A percentile compares a stretch with the other conserved stretches of the same genome.
Conservation (phyloP, 2,329 filamentous ascomycete species). For the Calonectria naviculata region DNA sequence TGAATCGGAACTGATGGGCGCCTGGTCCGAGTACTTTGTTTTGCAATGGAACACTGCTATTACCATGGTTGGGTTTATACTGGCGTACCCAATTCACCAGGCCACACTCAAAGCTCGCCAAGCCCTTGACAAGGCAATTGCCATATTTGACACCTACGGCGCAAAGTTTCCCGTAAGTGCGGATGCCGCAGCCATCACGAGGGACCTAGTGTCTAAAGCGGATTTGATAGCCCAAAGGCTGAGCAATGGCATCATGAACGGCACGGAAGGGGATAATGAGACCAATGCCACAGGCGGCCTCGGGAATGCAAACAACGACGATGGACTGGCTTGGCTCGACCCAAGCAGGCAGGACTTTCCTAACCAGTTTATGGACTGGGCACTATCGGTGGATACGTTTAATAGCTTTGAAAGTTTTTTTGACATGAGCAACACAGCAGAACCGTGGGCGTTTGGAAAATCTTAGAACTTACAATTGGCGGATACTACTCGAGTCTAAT, state of each 20-base stretch:
- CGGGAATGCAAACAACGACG: neutral
- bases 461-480: constrained; percentile 26
- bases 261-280: neutral
- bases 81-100: constrained; percentile 42
- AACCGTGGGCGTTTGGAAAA: neutral
- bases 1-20: constrained; percentile 36
- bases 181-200: constrained; percentile 50
- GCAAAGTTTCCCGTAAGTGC: constrained; percentile 54
- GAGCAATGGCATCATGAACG: constrained; percentile 1
- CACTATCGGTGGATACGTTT: constrained; percentile 40
- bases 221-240: constrained; percentile 26
- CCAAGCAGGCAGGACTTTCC: constrained; percentile 28
- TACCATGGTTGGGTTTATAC: constrained; percentile 46
- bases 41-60: constrained; percentile 45
- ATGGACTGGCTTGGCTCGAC: constrained; percentile 35
- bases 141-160: constrained; percentile 47
- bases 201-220: constrained; percentile 34
- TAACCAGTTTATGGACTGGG: constrained; percentile 42
- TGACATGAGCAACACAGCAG: constrained; percentile 11
- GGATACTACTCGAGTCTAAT: neutral
- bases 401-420: constrained; percentile 40
- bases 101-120: constrained; percentile 31
- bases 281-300: neutral
- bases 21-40: constrained; percentile 41
- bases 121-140: constrained; percentile 51